phyloP scores from a whole-genome alignment of 306 rosid species.

The Pyrus betulifolia region DNA sequence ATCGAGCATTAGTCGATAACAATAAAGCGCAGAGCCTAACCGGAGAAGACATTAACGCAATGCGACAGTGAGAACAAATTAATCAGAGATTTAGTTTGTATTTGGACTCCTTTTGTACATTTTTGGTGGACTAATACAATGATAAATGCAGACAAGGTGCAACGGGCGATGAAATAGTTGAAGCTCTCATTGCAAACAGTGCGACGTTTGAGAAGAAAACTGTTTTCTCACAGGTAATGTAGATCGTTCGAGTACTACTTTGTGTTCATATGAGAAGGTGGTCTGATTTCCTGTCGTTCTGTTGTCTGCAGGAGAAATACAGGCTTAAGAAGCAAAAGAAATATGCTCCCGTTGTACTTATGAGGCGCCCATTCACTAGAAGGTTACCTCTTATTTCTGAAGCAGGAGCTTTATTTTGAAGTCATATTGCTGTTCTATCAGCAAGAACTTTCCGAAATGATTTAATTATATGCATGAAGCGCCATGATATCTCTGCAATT shows the following conservation, averaged over 20 bases:
- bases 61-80: slow-evolving; percentile 53
- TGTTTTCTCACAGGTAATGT: slow-evolving; percentile 75
- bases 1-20: slow-evolving; percentile 64
- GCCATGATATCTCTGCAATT: not conserved
- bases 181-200: slow-evolving; percentile 86
- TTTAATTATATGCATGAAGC: not conserved
- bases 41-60: slow-evolving; percentile 75
- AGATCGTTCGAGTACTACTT: not conserved
- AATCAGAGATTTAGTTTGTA: not conserved
- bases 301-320: slow-evolving; percentile 72
- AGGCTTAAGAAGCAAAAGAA: slow-evolving; percentile 89
- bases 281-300: not conserved
- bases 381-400: slow-evolving; percentile 32
- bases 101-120: not conserved
- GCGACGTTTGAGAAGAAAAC: slow-evolving; percentile 91
- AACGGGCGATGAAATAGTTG: slow-evolving; percentile 79
- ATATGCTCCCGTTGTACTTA: slow-evolving; percentile 80
- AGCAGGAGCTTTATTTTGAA: not conserved
- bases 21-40: slow-evolving; percentile 78
- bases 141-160: slow-evolving; percentile 58
- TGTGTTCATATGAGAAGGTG: slow-evolving; percentile 3
- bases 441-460: not conserved
- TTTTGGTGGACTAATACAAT: too few relatives aligned
- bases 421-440: not conserved
- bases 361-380: slow-evolving; percentile 79